Evolutionary conservation across 202 grass and related monocot species (phyloP), one percentile per base, ranked within the genome.

Genomic region (Hordeum pubiflorum): DNA sequence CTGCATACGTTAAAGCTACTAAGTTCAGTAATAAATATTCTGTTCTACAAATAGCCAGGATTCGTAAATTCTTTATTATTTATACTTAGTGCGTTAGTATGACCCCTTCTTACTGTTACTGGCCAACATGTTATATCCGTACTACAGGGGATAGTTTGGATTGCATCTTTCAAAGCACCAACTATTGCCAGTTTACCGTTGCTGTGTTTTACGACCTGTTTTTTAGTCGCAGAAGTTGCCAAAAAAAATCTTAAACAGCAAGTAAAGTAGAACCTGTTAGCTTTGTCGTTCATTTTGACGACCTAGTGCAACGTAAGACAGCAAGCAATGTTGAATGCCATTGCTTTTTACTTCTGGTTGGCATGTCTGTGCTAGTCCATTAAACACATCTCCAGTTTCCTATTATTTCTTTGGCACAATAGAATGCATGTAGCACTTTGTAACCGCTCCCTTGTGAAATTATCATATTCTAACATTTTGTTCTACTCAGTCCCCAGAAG

Each of bases 401-500:
- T 71, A 33, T 60, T 14, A 12, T 74, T 73, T 4, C 15, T 66
- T 21, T 13, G 5, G 14, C 27, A 31, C 48, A 21, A 20, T 10
- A 18, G 40, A 68, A 75, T 79, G 20, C 43, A 58, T 76, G 9
- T 23, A 69, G 55, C 22, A 54, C 5, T 85, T 63, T 31, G 20
- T 9, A 56, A 38, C 20, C 61, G 23, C n/a, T 68, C 50, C 32
- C 20, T 77, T 46, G 74, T 55, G 23, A 85, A 73, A 37, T 50
- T 57, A 50, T 70, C n/a, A 44, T 82, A 32, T 59, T 72, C 43
- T 74, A 34, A 61, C 67, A 39, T 72, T 89, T 22, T 63, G 57
- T 85, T 85, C 82, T 58, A 68, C 60, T 84, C 86, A 98, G 95
- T 75, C 82, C 21, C 59, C 71, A 76, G 88, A 88, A 77, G 82